These are phyloP conservation scores for Auricularia sp. DNA, from an alignment of 768 basidiomycete genomes.

Conservation along the genomic window DNA sequence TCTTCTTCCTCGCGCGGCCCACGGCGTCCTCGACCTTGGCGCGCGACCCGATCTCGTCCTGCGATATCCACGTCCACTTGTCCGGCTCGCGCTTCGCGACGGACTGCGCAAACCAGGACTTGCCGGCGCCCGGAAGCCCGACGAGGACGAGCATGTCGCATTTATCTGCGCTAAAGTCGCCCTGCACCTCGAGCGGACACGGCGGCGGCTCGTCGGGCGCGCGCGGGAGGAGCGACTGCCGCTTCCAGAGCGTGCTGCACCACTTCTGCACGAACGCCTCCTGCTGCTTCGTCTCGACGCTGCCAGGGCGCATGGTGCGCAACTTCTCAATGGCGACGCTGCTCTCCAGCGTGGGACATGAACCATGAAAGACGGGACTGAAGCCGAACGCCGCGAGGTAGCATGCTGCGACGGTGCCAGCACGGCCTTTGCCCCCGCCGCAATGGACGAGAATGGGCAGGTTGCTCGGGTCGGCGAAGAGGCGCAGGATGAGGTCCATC, in stretches of 20 bases:
- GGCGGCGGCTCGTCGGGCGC: constrained; percentile 42
- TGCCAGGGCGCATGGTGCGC: constrained; percentile 44
- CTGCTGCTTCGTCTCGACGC: constrained; percentile 47
- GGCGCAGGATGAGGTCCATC: constrained; percentile 44
- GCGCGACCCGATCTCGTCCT: constrained; percentile 47
- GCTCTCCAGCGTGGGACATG: constrained; percentile 40
- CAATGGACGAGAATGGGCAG: constrained; percentile 48
- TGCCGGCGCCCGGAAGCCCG: constrained; percentile 53
- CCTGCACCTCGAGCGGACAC: constrained; percentile 36
- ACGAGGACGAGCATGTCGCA: constrained; percentile 45
- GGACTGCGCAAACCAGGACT: constrained; percentile 44
- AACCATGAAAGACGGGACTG: constrained; percentile 10
- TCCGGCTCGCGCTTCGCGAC: constrained; percentile 35
- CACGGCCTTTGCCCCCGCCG: constrained; percentile 53
- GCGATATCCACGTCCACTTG: constrained; percentile 40
- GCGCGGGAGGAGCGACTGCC: constrained; percentile 41
- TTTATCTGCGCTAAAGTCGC: constrained; percentile 19
- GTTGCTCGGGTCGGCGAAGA: constrained; percentile 36
- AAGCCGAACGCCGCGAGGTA: constrained; percentile 52
- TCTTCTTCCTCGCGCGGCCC: constrained; percentile 29
- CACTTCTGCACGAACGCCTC: constrained; percentile 49
- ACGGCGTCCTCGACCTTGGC: constrained; percentile 41
- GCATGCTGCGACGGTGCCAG: constrained; percentile 52
- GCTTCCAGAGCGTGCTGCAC: constrained; percentile 51
- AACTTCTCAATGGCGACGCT: constrained; percentile 37